These are phyloP conservation scores for Rugonectria rugulosa DNA, from an alignment of 2,329 filamentous ascomycete genomes.

Conservation along the genomic window DNA sequence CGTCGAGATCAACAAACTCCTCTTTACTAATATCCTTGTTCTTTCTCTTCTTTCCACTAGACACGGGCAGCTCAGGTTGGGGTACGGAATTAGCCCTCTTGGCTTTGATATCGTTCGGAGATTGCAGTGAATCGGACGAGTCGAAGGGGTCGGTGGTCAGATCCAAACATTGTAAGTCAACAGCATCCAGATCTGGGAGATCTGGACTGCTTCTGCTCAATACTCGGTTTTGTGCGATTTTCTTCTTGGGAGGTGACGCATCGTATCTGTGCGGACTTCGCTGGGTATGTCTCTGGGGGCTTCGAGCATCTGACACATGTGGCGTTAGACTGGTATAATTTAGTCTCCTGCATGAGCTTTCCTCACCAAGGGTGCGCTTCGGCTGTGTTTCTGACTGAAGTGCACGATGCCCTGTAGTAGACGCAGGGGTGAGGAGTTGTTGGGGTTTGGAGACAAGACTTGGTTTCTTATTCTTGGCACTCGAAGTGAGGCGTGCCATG, in stretches of 20 bases:
- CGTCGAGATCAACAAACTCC: conserved; percentile 48
- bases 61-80: conserved; percentile 48
- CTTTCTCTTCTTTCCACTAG: conserved; percentile 60
- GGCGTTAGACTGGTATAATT: conserved; percentile 1
- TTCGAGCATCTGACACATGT: conserved; percentile 12
- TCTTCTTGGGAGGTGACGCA: conserved; percentile 40
- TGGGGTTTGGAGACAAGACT: conserved; percentile 50
- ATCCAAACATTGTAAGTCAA: conserved; percentile 50
- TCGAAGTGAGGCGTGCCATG: conserved; percentile 57
- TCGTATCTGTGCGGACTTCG: conserved; percentile 18
- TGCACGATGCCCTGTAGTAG: conserved; percentile 29
- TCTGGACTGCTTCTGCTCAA: conserved; percentile 39
- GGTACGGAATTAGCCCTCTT: conserved; percentile 54
- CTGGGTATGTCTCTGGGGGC: conserved; percentile 6
- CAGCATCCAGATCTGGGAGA: conserved; percentile 45
- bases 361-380: conserved; percentile 21
- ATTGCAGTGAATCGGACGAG: conserved; percentile 46
- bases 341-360: not conserved
- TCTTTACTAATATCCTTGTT: conserved; percentile 55
- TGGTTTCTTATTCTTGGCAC: conserved; percentile 54
- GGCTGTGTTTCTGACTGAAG: conserved; percentile 28
- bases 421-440: conserved; percentile 51
- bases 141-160: conserved; percentile 47
- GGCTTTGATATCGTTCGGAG: conserved; percentile 48
- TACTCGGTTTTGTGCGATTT: conserved; percentile 17